Percentiles rank a stretch among this genome's conserved stretches.
Conservation (phyloP, 2,329 filamentous ascomycete species). For the Aspergillus intermedius region DNA sequence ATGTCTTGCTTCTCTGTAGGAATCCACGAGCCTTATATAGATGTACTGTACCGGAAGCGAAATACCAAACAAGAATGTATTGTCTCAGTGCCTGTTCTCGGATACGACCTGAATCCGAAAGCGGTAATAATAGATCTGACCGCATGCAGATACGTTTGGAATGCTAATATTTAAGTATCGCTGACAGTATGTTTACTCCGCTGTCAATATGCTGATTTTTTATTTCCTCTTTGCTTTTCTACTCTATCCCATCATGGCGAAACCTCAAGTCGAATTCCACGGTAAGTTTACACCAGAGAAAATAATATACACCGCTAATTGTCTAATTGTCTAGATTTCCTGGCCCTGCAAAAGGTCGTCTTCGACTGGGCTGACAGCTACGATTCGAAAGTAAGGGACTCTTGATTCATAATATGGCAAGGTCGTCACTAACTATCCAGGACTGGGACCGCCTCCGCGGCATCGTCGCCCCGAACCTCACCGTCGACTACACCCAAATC, state of each 20-base stretch:
- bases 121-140: not conserved
- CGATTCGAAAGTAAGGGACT: slow-evolving; percentile 34
- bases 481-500: slow-evolving; percentile 63
- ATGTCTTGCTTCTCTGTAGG: not conserved
- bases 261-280: not conserved
- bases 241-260: not conserved
- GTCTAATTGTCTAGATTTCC: slow-evolving; percentile 22
- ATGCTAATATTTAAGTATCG: not conserved
- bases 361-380: slow-evolving; percentile 44
- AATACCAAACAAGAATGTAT: too few relatives aligned
- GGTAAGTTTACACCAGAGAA: not conserved
- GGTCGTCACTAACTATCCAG: slow-evolving; percentile 11
- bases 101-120: not conserved
- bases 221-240: not conserved
- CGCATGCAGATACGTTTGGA: not conserved
- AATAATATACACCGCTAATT: not conserved
- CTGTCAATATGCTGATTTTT: not conserved
- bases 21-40: too few relatives aligned
- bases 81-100: not conserved
- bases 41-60: too few relatives aligned
- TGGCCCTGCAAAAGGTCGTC: slow-evolving; percentile 27
- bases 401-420: not conserved
- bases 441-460: slow-evolving; percentile 36
- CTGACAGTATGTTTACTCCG: not conserved
- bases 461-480: slow-evolving; percentile 38